A percentile compares a stretch with the other conserved stretches of the same genome.
Conservation (phyloP, 768 basidiomycete species). For the Boletus reticulatus region DNA sequence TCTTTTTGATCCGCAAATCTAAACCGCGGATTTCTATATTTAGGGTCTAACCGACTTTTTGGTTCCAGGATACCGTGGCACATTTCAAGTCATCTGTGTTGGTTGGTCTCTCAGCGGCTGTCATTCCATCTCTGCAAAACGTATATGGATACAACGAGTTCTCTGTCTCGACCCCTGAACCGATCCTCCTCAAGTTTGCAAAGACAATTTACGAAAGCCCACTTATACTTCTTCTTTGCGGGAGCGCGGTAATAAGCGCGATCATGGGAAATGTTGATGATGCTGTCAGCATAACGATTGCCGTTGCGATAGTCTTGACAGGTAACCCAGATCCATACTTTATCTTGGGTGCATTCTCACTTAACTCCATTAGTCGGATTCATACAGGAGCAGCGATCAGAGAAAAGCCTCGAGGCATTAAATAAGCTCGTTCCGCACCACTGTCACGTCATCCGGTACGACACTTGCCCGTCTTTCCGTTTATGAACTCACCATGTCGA, state of each 20-base stretch:
- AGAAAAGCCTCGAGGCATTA: conserved; percentile 90
- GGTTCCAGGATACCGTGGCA: conserved; percentile 64
- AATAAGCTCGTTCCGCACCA: conserved; percentile 98
- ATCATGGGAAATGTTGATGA: conserved; percentile 96
- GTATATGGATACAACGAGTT: conserved; percentile 93
- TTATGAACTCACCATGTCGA: background rate
- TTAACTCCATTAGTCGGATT: conserved; percentile 65
- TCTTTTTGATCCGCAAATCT: background rate
- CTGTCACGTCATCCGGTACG: conserved; percentile 79
- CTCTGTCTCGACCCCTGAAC: conserved; percentile 78
- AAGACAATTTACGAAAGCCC: conserved; percentile 97
- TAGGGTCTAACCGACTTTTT: conserved; percentile 5
- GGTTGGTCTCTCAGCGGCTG: conserved; percentile 59
- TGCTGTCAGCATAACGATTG: conserved; percentile 88
- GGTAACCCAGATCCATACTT: conserved; percentile 47
- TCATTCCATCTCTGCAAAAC: conserved; percentile 61
- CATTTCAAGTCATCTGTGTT: conserved; percentile 65
- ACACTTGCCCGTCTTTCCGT: too few species aligned
- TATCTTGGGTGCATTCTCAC: background rate
- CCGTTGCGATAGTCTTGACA: conserved; percentile 89
- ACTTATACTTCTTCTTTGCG: conserved; percentile 85
- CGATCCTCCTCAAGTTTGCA: conserved; percentile 80
- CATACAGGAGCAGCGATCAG: conserved; percentile 92
- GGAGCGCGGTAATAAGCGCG: conserved; percentile 84
- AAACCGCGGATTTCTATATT: background rate